phyloP scores from a whole-genome alignment of 306 rosid species.

The Fagus crenata region DNA sequence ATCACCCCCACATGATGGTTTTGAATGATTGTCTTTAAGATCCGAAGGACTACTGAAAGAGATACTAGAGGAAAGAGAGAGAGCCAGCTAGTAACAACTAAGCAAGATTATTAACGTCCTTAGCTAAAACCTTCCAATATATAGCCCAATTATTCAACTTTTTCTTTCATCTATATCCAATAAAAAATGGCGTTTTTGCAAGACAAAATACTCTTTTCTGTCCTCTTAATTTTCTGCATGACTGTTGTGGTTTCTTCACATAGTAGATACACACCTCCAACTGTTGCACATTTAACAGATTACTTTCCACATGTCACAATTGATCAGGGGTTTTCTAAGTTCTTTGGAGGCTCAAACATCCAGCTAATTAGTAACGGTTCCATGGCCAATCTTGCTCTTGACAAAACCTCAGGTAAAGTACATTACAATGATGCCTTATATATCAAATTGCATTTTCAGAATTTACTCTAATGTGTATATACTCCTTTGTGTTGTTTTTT shows the following conservation, averaged over 20 bases:
- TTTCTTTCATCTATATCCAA: conserved; percentile 18
- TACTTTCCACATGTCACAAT: conserved; percentile 60
- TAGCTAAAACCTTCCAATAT: conserved; percentile 40
- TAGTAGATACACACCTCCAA: conserved; percentile 56
- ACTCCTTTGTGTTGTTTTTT: neutral
- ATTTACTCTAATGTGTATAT: neutral
- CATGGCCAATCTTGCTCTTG: conserved; percentile 71
- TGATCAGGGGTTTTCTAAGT: conserved; percentile 47
- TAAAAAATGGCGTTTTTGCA: conserved; percentile 50
- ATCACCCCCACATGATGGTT: conserved; percentile 49
- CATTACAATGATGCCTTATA: neutral
- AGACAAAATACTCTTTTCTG: conserved; percentile 34
- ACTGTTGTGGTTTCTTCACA: conserved; percentile 48
- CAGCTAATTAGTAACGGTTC: conserved; percentile 67
- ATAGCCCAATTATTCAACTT: conserved; percentile 22
- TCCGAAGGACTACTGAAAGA: conserved; percentile 35
- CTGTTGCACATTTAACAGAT: conserved; percentile 64
- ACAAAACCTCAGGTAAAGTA: conserved; percentile 66
- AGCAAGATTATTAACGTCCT: conserved; percentile 44
- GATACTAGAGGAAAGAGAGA: conserved; percentile 27
- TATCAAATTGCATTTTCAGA: neutral
- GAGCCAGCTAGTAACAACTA: conserved; percentile 89
- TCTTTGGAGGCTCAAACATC: conserved; percentile 67
- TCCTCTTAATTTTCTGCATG: conserved; percentile 42
- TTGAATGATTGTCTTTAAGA: conserved; percentile 34